Conservation (phyloP, 306 rosid genomes). For the Cucumis cinereus region DNA sequence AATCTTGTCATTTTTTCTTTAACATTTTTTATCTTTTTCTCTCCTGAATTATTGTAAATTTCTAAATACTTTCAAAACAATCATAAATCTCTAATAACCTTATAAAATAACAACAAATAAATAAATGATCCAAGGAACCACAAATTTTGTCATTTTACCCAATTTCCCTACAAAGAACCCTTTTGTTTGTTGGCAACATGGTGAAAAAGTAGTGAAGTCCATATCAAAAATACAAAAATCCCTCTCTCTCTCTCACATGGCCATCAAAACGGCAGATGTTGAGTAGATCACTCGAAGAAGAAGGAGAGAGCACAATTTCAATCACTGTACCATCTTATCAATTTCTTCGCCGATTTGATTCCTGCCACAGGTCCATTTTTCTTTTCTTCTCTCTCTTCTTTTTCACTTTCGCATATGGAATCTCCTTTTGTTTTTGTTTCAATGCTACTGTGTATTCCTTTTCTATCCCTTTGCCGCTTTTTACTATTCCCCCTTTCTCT, state of each 20-base stretch:
- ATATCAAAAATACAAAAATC: background rate
- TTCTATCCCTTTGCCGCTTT: background rate
- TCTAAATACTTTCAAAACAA: too few relatives aligned
- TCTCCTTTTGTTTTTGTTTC: background rate
- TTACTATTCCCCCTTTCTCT: background rate
- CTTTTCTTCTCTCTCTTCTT: background rate
- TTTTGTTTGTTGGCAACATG: background rate
- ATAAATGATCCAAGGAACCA: too few relatives aligned
- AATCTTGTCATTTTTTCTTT: too few relatives aligned
- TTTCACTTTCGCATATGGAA: background rate
- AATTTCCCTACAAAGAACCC: too few relatives aligned
- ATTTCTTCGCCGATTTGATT: background rate
- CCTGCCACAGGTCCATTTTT: background rate
- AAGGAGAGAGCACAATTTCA: background rate
- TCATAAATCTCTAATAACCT: too few relatives aligned
- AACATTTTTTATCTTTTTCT: too few relatives aligned
- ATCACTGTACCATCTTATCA: background rate
- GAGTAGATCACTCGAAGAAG: background rate
- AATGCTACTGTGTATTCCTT: background rate
- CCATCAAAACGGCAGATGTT: background rate
- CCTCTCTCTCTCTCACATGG: background rate
- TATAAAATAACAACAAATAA: too few relatives aligned
- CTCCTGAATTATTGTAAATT: too few relatives aligned
- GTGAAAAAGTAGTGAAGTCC: background rate
- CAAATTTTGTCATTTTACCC: too few relatives aligned